Evolutionary conservation across 1,284 basidiomycete species (phyloP).

Genomic region (Fistulina hepatica): DNA sequence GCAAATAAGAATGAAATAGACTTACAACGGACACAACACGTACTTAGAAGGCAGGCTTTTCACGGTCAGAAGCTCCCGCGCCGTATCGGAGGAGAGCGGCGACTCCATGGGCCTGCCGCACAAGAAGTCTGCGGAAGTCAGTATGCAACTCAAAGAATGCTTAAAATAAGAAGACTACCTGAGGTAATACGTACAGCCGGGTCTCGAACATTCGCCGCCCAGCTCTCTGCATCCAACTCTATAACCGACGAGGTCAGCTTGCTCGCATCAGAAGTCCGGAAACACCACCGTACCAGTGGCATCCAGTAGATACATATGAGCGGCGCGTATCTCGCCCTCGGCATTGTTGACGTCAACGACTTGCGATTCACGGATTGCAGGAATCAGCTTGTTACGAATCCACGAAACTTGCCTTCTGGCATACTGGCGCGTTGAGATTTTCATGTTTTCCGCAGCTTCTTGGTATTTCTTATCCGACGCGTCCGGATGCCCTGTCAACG

Average conservation of each 20-base stretch:
- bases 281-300: constrained; percentile 67
- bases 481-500: no score
- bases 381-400: constrained; percentile 86
- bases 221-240: constrained; percentile 30
- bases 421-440: constrained; percentile 83
- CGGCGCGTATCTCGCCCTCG: constrained; percentile 26
- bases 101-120: constrained; percentile 40
- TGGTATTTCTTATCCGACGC: constrained; percentile 38
- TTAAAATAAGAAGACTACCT: constrained; percentile 26
- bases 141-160: not conserved
- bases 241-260: constrained; percentile 7
- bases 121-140: constrained; percentile 48
- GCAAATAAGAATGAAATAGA: constrained; percentile 1
- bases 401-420: constrained; percentile 88
- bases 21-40: constrained; percentile 17
- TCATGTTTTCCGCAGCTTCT: constrained; percentile 69
- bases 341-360: no score
- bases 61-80: constrained; percentile 38
- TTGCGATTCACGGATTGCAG: constrained; percentile 53
- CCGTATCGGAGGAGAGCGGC: constrained; percentile 44
- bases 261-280: not conserved
- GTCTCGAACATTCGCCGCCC: constrained; percentile 40
- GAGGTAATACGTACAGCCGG: constrained; percentile 41
- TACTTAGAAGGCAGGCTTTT: constrained; percentile 39
- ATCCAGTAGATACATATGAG: constrained; percentile 58